phyloP scores from a whole-genome alignment of 495 filamentous ascomycete species.

The Friedmanniomyces simplex region DNA sequence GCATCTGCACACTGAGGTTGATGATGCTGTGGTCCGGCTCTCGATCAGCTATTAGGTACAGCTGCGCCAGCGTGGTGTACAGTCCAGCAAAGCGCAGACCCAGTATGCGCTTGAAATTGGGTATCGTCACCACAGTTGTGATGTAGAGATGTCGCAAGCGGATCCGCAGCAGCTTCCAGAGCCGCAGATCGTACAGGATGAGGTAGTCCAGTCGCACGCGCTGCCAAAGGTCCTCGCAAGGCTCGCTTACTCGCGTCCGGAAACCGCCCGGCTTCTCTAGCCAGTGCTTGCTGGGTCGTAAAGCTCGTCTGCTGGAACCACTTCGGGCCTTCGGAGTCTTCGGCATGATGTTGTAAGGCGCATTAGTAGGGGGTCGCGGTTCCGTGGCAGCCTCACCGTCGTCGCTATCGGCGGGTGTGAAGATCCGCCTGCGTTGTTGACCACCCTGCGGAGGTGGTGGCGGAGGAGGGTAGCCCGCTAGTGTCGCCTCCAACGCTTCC shows the following conservation, averaged over 20 bases:
- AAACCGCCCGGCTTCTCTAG: slow-evolving; percentile 57
- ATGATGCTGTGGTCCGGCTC: slow-evolving; percentile 98
- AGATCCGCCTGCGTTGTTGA: slow-evolving; percentile 38
- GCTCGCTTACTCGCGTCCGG: slow-evolving; percentile 4
- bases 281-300: slow-evolving; percentile 66
- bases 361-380: slow-evolving; percentile 25
- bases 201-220: slow-evolving; percentile 89
- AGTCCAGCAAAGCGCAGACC: slow-evolving; percentile 84
- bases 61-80: slow-evolving; percentile 84
- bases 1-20: slow-evolving; percentile 89
- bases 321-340: slow-evolving; percentile 28
- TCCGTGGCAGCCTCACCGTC: slow-evolving; percentile 23
- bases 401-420: slow-evolving; percentile 45
- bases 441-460: slow-evolving; percentile 52
- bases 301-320: slow-evolving; percentile 11
- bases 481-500: slow-evolving; percentile 56
- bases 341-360: slow-evolving; percentile 28
- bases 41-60: slow-evolving; percentile 92
- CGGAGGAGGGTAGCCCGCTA: slow-evolving; percentile 56
- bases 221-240: slow-evolving; percentile 66
- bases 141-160: slow-evolving; percentile 91
- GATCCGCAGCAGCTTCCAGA: slow-evolving; percentile 93
- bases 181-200: slow-evolving; percentile 85
- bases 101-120: slow-evolving; percentile 91
- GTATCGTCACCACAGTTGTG: slow-evolving; percentile 86